These are phyloP conservation scores for Erythrobasidium hasegawianum DNA, from an alignment of 1,284 basidiomycete genomes.

Conservation along the genomic window DNA sequence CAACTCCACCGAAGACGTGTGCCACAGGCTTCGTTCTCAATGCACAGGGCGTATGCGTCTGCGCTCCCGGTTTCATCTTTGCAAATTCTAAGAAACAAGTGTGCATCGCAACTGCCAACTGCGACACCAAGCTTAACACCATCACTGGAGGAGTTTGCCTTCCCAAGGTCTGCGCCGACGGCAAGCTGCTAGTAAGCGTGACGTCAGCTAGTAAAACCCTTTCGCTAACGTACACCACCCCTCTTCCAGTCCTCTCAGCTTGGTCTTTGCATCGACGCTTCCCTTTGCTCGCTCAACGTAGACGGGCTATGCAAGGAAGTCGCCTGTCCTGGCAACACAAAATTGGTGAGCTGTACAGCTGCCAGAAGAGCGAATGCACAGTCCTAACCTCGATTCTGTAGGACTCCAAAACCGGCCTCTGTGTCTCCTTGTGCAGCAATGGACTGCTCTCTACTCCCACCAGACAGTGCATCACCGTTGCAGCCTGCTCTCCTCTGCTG, in stretches of 20 bases:
- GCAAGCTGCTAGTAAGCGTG: slow-evolving; percentile 2
- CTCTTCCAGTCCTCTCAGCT: not conserved
- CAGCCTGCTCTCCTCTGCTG: too few relatives aligned
- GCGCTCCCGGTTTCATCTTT: too few relatives aligned
- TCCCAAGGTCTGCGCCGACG: slow-evolving; percentile 17
- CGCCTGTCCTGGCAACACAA: too few relatives aligned
- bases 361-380: too few relatives aligned
- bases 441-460: not conserved
- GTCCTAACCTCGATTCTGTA: not conserved
- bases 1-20: too few relatives aligned
- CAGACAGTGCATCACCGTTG: not conserved
- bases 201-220: too few relatives aligned
- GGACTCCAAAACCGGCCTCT: slow-evolving; percentile 15
- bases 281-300: slow-evolving; percentile 3
- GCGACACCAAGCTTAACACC: not conserved
- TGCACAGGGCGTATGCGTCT: too few relatives aligned
- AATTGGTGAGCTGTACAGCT: too few relatives aligned
- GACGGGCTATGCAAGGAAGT: too few relatives aligned
- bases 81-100: not conserved
- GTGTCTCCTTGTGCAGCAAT: slow-evolving; percentile 7
- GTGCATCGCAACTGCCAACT: slow-evolving; percentile 8
- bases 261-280: slow-evolving; percentile 18
- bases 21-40: too few relatives aligned
- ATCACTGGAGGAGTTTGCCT: slow-evolving; percentile 8
- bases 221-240: too few relatives aligned